A percentile compares a stretch with the other conserved stretches of the same genome.
Conservation (phyloP, 257 asterid genomes). For the Solanum corneliomulleri region DNA sequence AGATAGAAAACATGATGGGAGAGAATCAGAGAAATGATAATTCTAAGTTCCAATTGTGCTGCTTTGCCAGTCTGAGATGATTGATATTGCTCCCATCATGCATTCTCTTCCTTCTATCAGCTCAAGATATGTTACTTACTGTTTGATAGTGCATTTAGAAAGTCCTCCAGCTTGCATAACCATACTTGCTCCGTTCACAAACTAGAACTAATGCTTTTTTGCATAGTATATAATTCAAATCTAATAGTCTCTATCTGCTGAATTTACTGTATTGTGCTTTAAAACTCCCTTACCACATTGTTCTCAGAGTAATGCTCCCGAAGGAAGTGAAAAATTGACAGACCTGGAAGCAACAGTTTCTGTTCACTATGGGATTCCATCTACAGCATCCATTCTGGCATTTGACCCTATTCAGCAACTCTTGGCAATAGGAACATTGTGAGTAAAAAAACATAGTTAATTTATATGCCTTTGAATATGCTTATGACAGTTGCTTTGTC, state of each 20-base stretch:
- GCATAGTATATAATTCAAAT: background rate
- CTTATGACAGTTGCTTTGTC: background rate
- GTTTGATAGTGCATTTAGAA: background rate
- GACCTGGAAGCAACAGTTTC: constrained; percentile 45
- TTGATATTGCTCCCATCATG: background rate
- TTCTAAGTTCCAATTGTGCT: background rate
- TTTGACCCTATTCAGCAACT: constrained; percentile 78
- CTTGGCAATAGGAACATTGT: constrained; percentile 91
- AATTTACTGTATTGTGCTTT: background rate
- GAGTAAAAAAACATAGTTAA: constrained; percentile 12
- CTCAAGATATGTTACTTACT: background rate
- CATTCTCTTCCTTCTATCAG: background rate
- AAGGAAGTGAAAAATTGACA: constrained; percentile 21
- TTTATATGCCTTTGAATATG: background rate
- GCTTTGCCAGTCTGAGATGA: background rate
- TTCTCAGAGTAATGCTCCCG: constrained; percentile 20
- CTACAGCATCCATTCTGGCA: constrained; percentile 75
- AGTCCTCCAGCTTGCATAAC: background rate
- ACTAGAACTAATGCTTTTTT: background rate
- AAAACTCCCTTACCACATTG: background rate
- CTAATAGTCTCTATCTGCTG: background rate
- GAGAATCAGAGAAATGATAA: background rate
- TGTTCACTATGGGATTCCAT: constrained; percentile 91
- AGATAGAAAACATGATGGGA: background rate
- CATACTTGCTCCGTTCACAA: background rate